A percentile compares a stretch with the other conserved stretches of the same genome.
These are phyloP conservation scores for Hanseniaspora nectarophila DNA, from an alignment of 805 yeast genomes.

Conservation along the genomic window DNA sequence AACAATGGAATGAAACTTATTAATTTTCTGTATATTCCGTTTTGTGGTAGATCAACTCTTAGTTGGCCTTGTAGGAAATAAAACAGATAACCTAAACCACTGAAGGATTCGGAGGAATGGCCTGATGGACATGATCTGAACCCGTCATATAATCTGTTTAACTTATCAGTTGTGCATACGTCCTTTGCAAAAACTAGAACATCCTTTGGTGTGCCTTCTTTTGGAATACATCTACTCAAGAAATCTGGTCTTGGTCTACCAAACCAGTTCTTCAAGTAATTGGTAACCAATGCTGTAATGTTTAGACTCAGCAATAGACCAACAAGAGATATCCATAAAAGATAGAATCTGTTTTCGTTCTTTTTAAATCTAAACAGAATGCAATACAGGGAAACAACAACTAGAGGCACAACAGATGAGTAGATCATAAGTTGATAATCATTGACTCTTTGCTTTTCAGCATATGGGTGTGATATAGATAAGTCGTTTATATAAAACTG, in stretches of 20 bases:
- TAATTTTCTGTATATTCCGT: slow-evolving; percentile 54
- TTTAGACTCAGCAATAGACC: slow-evolving; percentile 55
- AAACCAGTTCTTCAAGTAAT: slow-evolving; percentile 65
- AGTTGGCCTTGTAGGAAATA: slow-evolving; percentile 63
- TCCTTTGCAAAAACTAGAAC: slow-evolving; percentile 49
- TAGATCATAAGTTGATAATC: slow-evolving; percentile 42
- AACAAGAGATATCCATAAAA: slow-evolving; percentile 50
- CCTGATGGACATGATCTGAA: slow-evolving; percentile 77
- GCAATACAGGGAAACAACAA: slow-evolving; percentile 29
- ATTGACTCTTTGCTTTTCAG: slow-evolving; percentile 61
- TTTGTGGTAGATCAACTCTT: slow-evolving; percentile 34
- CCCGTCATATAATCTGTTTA: slow-evolving; percentile 45
- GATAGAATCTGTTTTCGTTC: slow-evolving; percentile 30
- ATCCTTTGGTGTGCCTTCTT: slow-evolving; percentile 42
- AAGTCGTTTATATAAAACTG: slow-evolving; percentile 66
- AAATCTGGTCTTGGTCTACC: slow-evolving; percentile 92
- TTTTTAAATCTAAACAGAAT: slow-evolving; percentile 35
- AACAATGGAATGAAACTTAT: slow-evolving; percentile 45
- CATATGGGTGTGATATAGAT: slow-evolving; percentile 70
- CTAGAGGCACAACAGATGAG: slow-evolving; percentile 41
- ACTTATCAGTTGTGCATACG: slow-evolving; percentile 47
- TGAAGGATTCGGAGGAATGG: slow-evolving; percentile 59
- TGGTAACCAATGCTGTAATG: slow-evolving; percentile 53
- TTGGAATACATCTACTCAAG: slow-evolving; percentile 70
- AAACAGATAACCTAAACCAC: slow-evolving; percentile 52